Conservation (phyloP, 768 basidiomycete genomes). For the Dioszegia hungarica region DNA sequence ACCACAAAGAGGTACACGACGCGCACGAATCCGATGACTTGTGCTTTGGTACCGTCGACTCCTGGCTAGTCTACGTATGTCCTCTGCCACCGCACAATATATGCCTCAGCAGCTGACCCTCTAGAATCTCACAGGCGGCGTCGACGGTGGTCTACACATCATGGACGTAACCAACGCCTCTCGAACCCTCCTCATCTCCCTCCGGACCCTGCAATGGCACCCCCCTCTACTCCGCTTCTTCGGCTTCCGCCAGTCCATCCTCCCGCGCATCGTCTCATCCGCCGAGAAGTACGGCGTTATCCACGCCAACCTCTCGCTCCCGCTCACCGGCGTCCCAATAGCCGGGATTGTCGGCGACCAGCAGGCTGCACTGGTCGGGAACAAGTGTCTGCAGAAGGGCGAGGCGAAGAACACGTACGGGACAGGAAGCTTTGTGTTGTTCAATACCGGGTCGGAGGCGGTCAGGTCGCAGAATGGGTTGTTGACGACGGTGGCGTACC, state of each 20-base stretch:
- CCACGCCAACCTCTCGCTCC: slow-evolving; percentile 52
- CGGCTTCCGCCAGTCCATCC: slow-evolving; percentile 65
- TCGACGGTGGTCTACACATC: slow-evolving; percentile 65
- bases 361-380: slow-evolving; percentile 91
- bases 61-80: slow-evolving; percentile 85
- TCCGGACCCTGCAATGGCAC: slow-evolving; percentile 77
- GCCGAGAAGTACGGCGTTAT: slow-evolving; percentile 87
- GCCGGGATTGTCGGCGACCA: slow-evolving; percentile 97
- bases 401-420: slow-evolving; percentile 99
- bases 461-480: slow-evolving; percentile 81
- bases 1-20: slow-evolving; percentile 65
- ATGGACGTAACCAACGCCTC: slow-evolving; percentile 95
- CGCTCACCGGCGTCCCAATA: slow-evolving; percentile 65
- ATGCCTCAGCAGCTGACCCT: no score
- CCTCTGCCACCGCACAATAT: neutral
- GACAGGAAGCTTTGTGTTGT: slow-evolving; percentile 91
- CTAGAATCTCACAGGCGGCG: slow-evolving; percentile 83
- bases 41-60: slow-evolving; percentile 91
- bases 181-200: slow-evolving; percentile 84
- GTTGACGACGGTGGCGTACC: slow-evolving; percentile 86
- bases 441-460: slow-evolving; percentile 84
- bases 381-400: slow-evolving; percentile 85
- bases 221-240: slow-evolving; percentile 80
- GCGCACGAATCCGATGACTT: slow-evolving; percentile 79
- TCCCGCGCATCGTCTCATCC: slow-evolving; percentile 83